phyloP scores from a whole-genome alignment of 2,329 filamentous ascomycete species.

The Esteya vermicola region DNA sequence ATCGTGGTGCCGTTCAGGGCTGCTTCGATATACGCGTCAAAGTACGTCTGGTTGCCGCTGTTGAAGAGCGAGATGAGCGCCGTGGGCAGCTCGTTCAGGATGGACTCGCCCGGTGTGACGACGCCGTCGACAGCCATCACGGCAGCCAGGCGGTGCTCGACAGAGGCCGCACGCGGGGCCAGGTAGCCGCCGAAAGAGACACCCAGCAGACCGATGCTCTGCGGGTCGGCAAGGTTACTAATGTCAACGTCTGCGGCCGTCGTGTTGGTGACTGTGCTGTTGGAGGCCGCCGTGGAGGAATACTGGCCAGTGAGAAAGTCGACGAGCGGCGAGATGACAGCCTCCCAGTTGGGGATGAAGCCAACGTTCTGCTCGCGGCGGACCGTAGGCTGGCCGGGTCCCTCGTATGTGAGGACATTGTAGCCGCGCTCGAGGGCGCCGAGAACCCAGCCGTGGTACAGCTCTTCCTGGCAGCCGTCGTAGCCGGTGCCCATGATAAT shows the following conservation, averaged over 20 bases:
- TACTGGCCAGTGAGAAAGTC: slow-evolving; percentile 18
- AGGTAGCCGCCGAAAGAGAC: slow-evolving; percentile 26
- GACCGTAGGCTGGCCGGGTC: slow-evolving; percentile 27
- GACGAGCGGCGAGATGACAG: slow-evolving; percentile 23
- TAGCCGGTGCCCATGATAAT: slow-evolving; percentile 21
- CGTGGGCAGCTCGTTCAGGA: slow-evolving; percentile 9
- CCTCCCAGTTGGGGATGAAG: slow-evolving; percentile 29
- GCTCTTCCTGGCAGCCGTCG: slow-evolving; percentile 23
- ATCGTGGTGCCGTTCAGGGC: background rate
- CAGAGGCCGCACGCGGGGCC: slow-evolving; percentile 24
- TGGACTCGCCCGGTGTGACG: slow-evolving; percentile 11
- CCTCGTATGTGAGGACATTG: slow-evolving; percentile 30
- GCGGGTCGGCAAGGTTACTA: slow-evolving; percentile 17
- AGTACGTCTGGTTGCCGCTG: slow-evolving; percentile 8
- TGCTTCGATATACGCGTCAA: slow-evolving; percentile 7
- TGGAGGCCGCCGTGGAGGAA: slow-evolving; percentile 5
- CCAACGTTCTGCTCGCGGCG: slow-evolving; percentile 24
- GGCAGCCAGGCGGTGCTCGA: slow-evolving; percentile 25
- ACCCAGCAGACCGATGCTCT: slow-evolving; percentile 22
- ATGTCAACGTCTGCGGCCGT: too few species aligned
- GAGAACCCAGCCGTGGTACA: slow-evolving; percentile 17
- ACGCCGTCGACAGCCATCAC: slow-evolving; percentile 24
- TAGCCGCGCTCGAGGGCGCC: slow-evolving; percentile 22
- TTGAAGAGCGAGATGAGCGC: slow-evolving; percentile 9
- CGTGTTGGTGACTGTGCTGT: too few species aligned